These are phyloP conservation scores for Ustilago cynodontis DNA, from an alignment of 1,284 basidiomycete genomes.

Conservation along the genomic window DNA sequence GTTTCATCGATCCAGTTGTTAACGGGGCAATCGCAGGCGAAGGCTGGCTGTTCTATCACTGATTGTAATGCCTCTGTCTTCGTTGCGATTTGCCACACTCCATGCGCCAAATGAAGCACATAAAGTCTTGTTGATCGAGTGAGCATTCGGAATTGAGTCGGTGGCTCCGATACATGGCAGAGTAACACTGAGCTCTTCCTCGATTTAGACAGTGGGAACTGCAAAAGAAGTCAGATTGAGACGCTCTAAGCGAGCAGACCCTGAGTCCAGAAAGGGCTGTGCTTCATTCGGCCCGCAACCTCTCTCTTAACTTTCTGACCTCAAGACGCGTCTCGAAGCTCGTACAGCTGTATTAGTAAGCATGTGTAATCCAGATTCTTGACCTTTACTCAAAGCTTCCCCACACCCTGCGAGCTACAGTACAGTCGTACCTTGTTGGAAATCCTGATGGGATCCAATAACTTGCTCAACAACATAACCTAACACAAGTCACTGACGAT, in stretches of 20 bases:
- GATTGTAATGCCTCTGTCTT: too few relatives aligned
- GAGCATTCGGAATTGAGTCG: background rate
- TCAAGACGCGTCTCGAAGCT: conserved; percentile 8
- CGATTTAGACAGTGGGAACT: background rate
- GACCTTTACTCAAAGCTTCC: too few relatives aligned
- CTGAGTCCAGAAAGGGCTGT: background rate
- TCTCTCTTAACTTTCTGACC: too few relatives aligned
- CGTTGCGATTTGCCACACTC: background rate
- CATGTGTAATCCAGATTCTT: conserved; percentile 3
- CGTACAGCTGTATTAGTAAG: conserved; percentile 1
- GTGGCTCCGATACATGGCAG: background rate
- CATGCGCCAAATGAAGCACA: background rate
- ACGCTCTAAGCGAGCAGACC: background rate
- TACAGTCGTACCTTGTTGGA: too few relatives aligned
- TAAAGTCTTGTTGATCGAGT: too few relatives aligned
- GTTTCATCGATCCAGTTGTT: too few relatives aligned
- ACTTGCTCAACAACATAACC: background rate
- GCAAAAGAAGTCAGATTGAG: background rate
- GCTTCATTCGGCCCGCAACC: background rate
- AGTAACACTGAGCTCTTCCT: too few relatives aligned
- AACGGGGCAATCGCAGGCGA: too few relatives aligned
- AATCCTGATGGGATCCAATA: too few relatives aligned
- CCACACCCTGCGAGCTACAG: background rate
- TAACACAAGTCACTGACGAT: too few relatives aligned
- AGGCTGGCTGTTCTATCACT: too few relatives aligned